Conservation (phyloP, 257 asterid species). For the Petrea volubilis region DNA sequence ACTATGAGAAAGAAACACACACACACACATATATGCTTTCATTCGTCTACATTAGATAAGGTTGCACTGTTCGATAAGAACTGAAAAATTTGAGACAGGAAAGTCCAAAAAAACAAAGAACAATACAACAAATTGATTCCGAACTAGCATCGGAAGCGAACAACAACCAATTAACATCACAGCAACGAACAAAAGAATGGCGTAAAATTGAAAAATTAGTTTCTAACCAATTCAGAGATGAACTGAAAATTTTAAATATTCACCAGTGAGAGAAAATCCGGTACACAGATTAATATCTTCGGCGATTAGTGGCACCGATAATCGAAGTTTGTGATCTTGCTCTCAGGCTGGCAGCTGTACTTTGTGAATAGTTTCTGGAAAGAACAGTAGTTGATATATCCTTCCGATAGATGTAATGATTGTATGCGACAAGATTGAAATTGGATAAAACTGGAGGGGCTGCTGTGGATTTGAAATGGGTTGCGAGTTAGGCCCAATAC, state of each 20-base stretch:
- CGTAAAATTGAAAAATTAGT: neutral
- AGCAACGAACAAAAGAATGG: neutral
- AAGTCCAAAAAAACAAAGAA: neutral
- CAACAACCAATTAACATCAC: conserved; percentile 15
- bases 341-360: neutral
- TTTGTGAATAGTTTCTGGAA: neutral
- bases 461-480: neutral
- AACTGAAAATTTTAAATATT: neutral
- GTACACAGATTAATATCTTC: neutral
- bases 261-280: conserved; percentile 11
- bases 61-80: conserved; percentile 24
- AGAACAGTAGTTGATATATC: neutral
- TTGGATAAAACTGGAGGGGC: neutral
- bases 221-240: neutral
- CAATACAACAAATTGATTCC: conserved; percentile 14
- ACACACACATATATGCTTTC: neutral
- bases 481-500: neutral
- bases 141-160: neutral
- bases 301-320: neutral
- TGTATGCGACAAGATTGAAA: neutral
- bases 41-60: conserved; percentile 17
- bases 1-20: neutral
- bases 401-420: neutral
- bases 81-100: neutral
- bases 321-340: conserved; percentile 21